Percentiles rank a stretch among this genome's conserved stretches.
These are phyloP conservation scores for Ascocoryne sarcoides DNA, from an alignment of 2,329 filamentous ascomycete genomes.

Conservation along the genomic window DNA sequence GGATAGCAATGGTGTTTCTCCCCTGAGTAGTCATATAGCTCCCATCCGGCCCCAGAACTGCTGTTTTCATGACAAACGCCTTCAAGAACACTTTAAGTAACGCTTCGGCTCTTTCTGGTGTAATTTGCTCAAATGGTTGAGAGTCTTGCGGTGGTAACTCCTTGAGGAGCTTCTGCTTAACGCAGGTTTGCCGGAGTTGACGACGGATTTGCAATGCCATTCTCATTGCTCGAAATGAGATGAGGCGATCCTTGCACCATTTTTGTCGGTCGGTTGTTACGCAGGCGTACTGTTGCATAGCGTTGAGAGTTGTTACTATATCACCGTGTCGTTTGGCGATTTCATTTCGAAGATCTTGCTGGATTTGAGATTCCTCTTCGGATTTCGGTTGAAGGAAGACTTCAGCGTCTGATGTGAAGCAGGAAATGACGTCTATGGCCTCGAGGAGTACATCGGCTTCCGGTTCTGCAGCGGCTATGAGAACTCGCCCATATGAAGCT, in stretches of 20 bases:
- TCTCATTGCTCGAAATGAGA: constrained; percentile 53
- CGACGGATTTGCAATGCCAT: constrained; percentile 53
- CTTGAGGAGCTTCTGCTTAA: constrained; percentile 39
- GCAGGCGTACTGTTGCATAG: constrained; percentile 51
- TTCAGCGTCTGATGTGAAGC: constrained; percentile 53
- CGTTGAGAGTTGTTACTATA: constrained; percentile 54
- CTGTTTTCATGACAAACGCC: constrained; percentile 53
- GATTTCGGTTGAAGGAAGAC: constrained; percentile 52
- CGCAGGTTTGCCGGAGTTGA: constrained; percentile 49
- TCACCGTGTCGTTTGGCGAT: constrained; percentile 55
- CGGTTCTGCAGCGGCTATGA: constrained; percentile 67
- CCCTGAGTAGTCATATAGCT: constrained; percentile 52
- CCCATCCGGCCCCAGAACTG: constrained; percentile 49
- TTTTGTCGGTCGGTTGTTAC: constrained; percentile 42
- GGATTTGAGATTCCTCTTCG: constrained; percentile 46
- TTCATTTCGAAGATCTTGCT: constrained; percentile 45
- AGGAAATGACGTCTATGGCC: constrained; percentile 73
- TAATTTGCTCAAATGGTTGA: constrained; percentile 45
- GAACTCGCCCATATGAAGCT: constrained; percentile 69
- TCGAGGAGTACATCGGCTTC: constrained; percentile 68
- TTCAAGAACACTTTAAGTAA: constrained; percentile 54
- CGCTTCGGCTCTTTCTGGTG: constrained; percentile 44
- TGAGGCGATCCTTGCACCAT: constrained; percentile 50
- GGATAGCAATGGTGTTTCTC: constrained; percentile 52
- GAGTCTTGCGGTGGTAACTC: constrained; percentile 39